Conservation (phyloP, 2,329 filamentous ascomycete species). For the Sordariomycetes sp. region DNA sequence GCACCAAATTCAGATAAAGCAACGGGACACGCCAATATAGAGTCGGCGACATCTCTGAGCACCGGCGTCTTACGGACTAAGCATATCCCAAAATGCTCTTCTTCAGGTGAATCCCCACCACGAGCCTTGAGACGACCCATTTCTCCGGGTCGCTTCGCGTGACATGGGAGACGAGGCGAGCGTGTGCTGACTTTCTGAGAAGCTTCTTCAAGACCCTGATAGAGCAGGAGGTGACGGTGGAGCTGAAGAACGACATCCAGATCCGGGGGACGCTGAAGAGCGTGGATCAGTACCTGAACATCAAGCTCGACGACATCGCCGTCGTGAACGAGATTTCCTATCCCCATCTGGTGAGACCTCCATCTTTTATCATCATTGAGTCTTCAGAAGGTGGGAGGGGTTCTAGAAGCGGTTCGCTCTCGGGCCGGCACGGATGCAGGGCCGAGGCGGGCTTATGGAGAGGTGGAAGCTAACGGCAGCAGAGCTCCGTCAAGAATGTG, state of each 20-base stretch:
- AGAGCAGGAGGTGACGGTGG: constrained; percentile 92
- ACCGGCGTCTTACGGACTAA: neutral
- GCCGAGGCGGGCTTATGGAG: neutral
- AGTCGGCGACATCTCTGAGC: neutral
- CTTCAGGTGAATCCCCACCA: constrained; percentile 24
- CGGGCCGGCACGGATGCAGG: neutral
- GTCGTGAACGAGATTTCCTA: constrained; percentile 92
- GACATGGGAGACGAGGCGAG: neutral
- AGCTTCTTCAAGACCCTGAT: constrained; percentile 98
- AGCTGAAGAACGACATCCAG: constrained; percentile 98
- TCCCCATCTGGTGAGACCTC: constrained; percentile 65
- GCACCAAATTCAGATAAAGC: neutral
- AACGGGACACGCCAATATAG: neutral
- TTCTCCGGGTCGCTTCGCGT: neutral
- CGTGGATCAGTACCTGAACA: constrained; percentile 98
- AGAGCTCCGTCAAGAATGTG: constrained; percentile 82
- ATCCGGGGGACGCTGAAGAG: constrained; percentile 93
- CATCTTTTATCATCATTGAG: constrained; percentile 2
- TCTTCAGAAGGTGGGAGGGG: neutral
- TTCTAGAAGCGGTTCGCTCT: neutral
- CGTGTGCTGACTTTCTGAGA: neutral
- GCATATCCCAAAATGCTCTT: constrained; percentile 28
- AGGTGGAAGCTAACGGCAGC: neutral
- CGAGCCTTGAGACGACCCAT: neutral
- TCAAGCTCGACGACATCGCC: constrained; percentile 92